Evolutionary conservation across 106 monocot genomes (phyloP).

Genomic region (Dendrobium chrysotoxum): DNA sequence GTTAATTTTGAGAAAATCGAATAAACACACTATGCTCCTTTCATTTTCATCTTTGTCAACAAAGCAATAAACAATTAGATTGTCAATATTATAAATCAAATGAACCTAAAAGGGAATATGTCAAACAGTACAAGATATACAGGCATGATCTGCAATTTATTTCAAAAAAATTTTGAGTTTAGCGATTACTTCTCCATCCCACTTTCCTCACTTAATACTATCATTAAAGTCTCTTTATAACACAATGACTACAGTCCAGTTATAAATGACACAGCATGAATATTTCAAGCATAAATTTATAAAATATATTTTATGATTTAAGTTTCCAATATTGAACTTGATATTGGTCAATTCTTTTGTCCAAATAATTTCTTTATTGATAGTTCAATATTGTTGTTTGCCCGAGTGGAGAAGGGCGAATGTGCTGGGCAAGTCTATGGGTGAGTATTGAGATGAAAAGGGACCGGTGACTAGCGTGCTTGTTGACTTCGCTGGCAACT

Average conservation of each 20-base stretch:
- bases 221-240: neutral
- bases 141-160: neutral
- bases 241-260: neutral
- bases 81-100: neutral
- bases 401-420: too few relatives aligned
- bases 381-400: neutral
- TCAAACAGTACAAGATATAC: neutral
- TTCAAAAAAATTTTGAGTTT: neutral
- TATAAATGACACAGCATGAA: neutral
- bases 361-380: neutral
- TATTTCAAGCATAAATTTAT: neutral
- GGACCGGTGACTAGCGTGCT: too few relatives aligned
- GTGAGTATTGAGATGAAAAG: too few relatives aligned
- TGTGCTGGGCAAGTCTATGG: too few relatives aligned
- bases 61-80: neutral
- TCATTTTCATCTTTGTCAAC: conserved; percentile 6
- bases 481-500: too few relatives aligned
- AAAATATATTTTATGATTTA: neutral
- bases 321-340: neutral
- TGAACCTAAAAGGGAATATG: neutral
- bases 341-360: neutral
- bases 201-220: neutral
- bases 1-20: neutral
- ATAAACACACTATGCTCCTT: conserved; percentile 2
- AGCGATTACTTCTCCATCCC: neutral